These are phyloP conservation scores for Entomophthora muscae DNA, from an alignment of 371 early-diverging fungal species.

Conservation along the genomic window DNA sequence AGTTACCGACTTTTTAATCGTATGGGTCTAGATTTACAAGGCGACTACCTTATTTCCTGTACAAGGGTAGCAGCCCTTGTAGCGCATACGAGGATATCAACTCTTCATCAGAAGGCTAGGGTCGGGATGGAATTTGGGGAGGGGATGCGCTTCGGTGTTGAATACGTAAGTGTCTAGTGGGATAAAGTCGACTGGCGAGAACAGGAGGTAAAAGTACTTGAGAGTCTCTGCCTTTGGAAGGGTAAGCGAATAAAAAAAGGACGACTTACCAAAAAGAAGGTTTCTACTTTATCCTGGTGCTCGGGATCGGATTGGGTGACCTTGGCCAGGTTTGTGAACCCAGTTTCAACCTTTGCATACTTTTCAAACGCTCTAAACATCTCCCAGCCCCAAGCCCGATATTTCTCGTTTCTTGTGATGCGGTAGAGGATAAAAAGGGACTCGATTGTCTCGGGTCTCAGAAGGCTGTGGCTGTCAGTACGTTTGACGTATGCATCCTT, in stretches of 20 bases:
- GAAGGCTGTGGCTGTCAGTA: constrained; percentile 42
- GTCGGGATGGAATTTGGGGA: constrained; percentile 31
- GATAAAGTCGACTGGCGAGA: constrained; percentile 40
- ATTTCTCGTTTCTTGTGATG: constrained; percentile 59
- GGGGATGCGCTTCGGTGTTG: constrained; percentile 82
- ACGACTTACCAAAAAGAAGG: constrained; percentile 35
- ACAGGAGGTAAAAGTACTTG: constrained; percentile 83
- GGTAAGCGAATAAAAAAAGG: too few species aligned
- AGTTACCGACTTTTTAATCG: too few species aligned
- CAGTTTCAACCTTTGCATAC: constrained; percentile 47
- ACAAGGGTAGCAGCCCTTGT: too few species aligned
- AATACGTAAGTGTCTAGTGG: constrained; percentile 67
- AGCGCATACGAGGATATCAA: too few species aligned
- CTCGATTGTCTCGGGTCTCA: constrained; percentile 82
- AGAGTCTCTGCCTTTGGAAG: constrained; percentile 91
- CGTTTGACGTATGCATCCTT: constrained; percentile 41
- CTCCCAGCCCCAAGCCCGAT: constrained; percentile 79
- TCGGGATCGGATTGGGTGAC: constrained; percentile 33
- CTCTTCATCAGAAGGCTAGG: too few species aligned
- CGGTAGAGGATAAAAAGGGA: constrained; percentile 68
- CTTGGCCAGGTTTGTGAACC: constrained; percentile 59
- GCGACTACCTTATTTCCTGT: too few species aligned
- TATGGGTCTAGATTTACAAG: too few species aligned
- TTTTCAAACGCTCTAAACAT: constrained; percentile 71
- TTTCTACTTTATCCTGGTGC: constrained; percentile 51